Conservation (phyloP, 2,329 filamentous ascomycete species). For the Nemania bipapillata region DNA sequence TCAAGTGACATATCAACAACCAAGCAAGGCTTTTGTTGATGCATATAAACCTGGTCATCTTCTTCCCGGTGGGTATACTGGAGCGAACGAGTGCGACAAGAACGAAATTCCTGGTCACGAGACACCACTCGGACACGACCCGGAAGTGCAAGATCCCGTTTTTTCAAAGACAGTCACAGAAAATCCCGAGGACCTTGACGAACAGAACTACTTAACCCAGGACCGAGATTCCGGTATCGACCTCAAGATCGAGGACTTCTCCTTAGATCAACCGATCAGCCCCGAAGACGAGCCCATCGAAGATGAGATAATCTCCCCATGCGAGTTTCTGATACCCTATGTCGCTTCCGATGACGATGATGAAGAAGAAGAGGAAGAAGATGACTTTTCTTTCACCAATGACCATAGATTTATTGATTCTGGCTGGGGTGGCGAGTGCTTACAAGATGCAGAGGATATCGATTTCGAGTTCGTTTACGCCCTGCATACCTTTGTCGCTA, state of each 20-base stretch:
- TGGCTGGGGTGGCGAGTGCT: constrained; percentile 82
- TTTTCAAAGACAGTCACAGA: constrained; percentile 23
- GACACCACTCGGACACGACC: constrained; percentile 30
- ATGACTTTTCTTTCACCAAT: constrained; percentile 63
- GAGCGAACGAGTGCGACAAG: constrained; percentile 48
- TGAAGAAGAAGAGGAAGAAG: constrained; percentile 76
- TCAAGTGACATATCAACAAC: constrained; percentile 44
- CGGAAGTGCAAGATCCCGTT: constrained; percentile 34
- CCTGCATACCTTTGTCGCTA: constrained; percentile 95
- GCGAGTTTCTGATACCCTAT: constrained; percentile 58
- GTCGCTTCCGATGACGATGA: constrained; percentile 74
- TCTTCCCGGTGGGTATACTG: constrained; percentile 62
- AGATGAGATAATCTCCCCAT: constrained; percentile 49
- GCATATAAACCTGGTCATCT: constrained; percentile 56
- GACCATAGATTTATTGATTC: constrained; percentile 74
- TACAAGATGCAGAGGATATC: constrained; percentile 95
- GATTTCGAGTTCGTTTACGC: constrained; percentile 99
- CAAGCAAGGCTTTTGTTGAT: constrained; percentile 52
- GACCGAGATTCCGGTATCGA: constrained; percentile 37
- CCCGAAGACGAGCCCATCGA: constrained; percentile 37
- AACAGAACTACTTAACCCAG: constrained; percentile 18
- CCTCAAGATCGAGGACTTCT: constrained; percentile 41
- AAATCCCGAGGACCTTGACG: constrained; percentile 18
- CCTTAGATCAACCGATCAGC: constrained; percentile 31
- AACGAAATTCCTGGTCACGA: constrained; percentile 46